Evolutionary conservation across 768 basidiomycete genomes (phyloP).

Genomic region (Collybiopsis confluens): DNA sequence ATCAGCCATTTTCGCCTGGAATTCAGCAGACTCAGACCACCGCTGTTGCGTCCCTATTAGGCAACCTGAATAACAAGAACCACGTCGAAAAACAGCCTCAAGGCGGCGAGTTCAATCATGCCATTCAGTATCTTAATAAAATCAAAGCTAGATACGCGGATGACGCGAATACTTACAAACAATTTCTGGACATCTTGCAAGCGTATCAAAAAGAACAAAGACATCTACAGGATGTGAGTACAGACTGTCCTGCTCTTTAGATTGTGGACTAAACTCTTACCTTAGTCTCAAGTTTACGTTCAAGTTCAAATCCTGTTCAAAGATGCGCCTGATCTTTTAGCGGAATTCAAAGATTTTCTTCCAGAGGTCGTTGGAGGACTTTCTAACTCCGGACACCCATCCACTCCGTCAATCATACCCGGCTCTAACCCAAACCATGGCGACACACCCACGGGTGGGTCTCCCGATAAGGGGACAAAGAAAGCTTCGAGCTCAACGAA

Average conservation of each 20-base stretch:
- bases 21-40: conserved; percentile 43
- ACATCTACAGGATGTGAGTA: conserved; percentile 64
- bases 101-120: conserved; percentile 78
- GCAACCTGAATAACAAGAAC: conserved; percentile 49
- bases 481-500: conserved; percentile 42
- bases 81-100: conserved; percentile 48
- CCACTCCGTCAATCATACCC: conserved; percentile 40
- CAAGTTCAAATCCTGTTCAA: conserved; percentile 82
- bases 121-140: conserved; percentile 97
- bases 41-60: conserved; percentile 64
- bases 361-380: conserved; percentile 52
- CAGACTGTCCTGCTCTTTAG: conserved; percentile 6
- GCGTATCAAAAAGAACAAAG: conserved; percentile 83
- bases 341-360: conserved; percentile 79
- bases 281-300: conserved; percentile 68
- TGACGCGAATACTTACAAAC: conserved; percentile 90
- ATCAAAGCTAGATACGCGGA: conserved; percentile 89
- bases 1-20: conserved; percentile 43
- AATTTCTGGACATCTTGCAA: conserved; percentile 85
- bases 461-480: conserved; percentile 36
- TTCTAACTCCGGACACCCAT: conserved; percentile 38
- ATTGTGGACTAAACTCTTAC: conserved; percentile 8
- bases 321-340: conserved; percentile 73
- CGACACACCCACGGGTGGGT: conserved; percentile 32
- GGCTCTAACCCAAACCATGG: conserved; percentile 16